These are phyloP conservation scores for Microdochium paspali DNA, from an alignment of 2,329 filamentous ascomycete species.

Conservation along the genomic window DNA sequence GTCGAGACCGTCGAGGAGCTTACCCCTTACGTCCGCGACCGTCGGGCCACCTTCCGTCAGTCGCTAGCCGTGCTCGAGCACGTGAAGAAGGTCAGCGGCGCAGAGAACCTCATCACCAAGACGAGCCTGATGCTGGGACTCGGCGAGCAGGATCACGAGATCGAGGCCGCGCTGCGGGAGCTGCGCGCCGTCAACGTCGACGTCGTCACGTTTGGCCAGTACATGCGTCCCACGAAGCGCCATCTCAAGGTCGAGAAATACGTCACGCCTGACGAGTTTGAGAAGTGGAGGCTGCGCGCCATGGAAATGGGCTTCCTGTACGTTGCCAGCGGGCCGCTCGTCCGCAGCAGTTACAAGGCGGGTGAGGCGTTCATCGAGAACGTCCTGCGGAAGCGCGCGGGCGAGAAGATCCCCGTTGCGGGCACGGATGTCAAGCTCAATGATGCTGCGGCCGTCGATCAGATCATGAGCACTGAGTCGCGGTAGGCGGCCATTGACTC, in stretches of 20 bases:
- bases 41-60: conserved; percentile 81
- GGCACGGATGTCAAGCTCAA: conserved; percentile 1
- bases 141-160: conserved; percentile 81
- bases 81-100: conserved; percentile 64
- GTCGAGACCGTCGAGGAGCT: conserved; percentile 89
- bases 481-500: no score
- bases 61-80: conserved; percentile 70
- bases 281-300: conserved; percentile 81
- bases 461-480: conserved; percentile 1
- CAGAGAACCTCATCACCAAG: conserved; percentile 83
- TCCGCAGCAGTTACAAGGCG: conserved; percentile 94
- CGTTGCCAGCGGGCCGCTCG: conserved; percentile 85
- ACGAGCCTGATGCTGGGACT: conserved; percentile 95
- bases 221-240: conserved; percentile 97
- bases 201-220: conserved; percentile 98
- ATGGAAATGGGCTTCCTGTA: conserved; percentile 95
- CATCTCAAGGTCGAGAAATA: conserved; percentile 97
- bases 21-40: conserved; percentile 82
- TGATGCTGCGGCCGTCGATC: conserved; percentile 4
- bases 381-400: conserved; percentile 74
- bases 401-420: conserved; percentile 22
- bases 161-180: conserved; percentile 71
- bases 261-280: conserved; percentile 83
- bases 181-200: conserved; percentile 76
- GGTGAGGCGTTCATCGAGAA: conserved; percentile 99